These are phyloP conservation scores for Neurospora sp. DNA, from an alignment of 495 filamentous ascomycete species.

Conservation along the genomic window DNA sequence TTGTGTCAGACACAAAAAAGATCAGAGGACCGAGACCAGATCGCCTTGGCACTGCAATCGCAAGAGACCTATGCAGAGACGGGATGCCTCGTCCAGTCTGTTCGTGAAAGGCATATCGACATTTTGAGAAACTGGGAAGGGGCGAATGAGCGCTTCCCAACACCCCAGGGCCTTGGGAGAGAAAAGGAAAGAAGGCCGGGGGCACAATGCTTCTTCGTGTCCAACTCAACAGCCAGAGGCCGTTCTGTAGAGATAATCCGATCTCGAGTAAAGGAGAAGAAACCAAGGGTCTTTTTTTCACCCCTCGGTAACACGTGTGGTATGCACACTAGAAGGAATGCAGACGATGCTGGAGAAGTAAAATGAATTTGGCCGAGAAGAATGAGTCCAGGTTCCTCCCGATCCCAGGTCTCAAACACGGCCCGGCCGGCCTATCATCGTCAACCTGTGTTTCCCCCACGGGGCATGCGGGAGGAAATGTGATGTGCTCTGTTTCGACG, in stretches of 20 bases:
- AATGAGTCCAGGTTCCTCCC: not conserved
- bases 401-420: not conserved
- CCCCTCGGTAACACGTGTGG: not conserved
- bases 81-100: not conserved
- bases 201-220: not conserved
- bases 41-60: not conserved
- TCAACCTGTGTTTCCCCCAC: not conserved
- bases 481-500: not conserved
- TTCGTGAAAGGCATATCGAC: not conserved
- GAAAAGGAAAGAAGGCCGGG: not conserved
- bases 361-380: not conserved
- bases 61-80: not conserved
- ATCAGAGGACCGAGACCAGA: not conserved
- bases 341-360: not conserved
- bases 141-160: not conserved
- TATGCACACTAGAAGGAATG: not conserved
- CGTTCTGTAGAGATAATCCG: not conserved
- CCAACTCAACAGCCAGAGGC: not conserved
- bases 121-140: not conserved
- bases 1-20: not conserved
- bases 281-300: not conserved
- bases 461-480: not conserved
- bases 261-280: not conserved
- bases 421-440: not conserved
- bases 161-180: not conserved